Percentiles rank a stretch among this genome's conserved stretches.
Conservation (phyloP, 805 yeast genomes). For the Metschnikowia continentalis region DNA sequence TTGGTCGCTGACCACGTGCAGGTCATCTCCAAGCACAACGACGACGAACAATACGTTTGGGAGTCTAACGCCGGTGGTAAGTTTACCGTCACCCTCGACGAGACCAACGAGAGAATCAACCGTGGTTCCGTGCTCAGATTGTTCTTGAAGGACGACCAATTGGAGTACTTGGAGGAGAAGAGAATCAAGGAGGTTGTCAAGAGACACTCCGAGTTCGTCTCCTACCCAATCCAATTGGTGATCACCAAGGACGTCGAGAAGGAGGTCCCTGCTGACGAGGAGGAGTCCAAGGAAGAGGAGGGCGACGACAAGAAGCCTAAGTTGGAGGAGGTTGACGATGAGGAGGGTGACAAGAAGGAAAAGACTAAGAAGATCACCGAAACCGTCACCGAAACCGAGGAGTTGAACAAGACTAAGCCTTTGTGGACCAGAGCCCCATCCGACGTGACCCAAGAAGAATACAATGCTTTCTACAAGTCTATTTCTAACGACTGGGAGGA, state of each 20-base stretch:
- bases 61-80: constrained; percentile 99
- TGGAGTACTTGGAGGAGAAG: constrained; percentile 98
- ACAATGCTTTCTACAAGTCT: constrained; percentile 98
- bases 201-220: constrained; percentile 98
- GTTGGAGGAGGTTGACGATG: constrained; percentile 64
- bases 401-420: constrained; percentile 97
- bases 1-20: constrained; percentile 98
- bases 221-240: constrained; percentile 97
- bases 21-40: constrained; percentile 97
- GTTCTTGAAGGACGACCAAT: constrained; percentile 97
- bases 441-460: constrained; percentile 96
- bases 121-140: constrained; percentile 96
- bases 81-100: constrained; percentile 92
- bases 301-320: constrained; percentile 67
- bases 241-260: constrained; percentile 98
- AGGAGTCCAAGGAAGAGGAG: constrained; percentile 43
- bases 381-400: constrained; percentile 92
- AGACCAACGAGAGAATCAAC: constrained; percentile 74
- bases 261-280: constrained; percentile 87
- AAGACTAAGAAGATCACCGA: constrained; percentile 90
- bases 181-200: constrained; percentile 98
- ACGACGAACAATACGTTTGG: constrained; percentile 99
- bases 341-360: constrained; percentile 56
- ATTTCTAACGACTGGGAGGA: constrained; percentile 99
- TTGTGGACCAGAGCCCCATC: constrained; percentile 99